Evolutionary conservation across 2,329 filamentous ascomycete species (phyloP).

Genomic region (Thermothelomyces thermophilus): DNA sequence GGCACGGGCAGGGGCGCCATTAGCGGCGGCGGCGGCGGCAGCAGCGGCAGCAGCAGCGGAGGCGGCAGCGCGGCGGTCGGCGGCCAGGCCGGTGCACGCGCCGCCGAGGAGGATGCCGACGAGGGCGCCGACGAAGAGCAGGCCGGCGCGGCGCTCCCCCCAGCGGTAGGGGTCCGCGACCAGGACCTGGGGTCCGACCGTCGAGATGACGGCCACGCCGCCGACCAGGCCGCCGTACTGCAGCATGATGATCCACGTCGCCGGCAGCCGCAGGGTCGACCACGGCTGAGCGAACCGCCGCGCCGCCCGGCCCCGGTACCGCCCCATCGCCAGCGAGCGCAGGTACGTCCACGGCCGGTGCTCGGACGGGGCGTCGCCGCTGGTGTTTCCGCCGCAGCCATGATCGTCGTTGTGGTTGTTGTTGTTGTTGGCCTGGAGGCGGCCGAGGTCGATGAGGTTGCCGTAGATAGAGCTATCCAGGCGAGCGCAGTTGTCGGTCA

Average conservation of each 20-base stretch:
- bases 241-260: conserved; percentile 33
- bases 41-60: too few species aligned
- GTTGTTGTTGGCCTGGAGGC: not conserved
- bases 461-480: not conserved
- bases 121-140: conserved; percentile 32
- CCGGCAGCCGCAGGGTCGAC: conserved; percentile 28
- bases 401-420: not conserved
- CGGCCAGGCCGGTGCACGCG: conserved; percentile 24
- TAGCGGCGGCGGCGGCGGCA: too few species aligned
- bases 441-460: not conserved
- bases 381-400: not conserved
- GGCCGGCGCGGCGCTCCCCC: conserved; percentile 30
- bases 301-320: conserved; percentile 18
- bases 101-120: conserved; percentile 29
- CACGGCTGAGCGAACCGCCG: conserved; percentile 27
- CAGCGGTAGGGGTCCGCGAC: conserved; percentile 31
- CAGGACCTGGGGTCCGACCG: conserved; percentile 30
- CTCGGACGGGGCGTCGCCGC: not conserved
- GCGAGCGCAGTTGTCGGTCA: too few species aligned
- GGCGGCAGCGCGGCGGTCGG: conserved; percentile 15
- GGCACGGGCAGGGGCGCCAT: too few species aligned
- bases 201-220: conserved; percentile 31
- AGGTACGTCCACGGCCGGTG: conserved; percentile 25
- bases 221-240: conserved; percentile 35
- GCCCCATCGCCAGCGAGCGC: conserved; percentile 22